These are phyloP conservation scores for Cryphonectria radicalis DNA, from an alignment of 2,329 filamentous ascomycete genomes.

Conservation along the genomic window DNA sequence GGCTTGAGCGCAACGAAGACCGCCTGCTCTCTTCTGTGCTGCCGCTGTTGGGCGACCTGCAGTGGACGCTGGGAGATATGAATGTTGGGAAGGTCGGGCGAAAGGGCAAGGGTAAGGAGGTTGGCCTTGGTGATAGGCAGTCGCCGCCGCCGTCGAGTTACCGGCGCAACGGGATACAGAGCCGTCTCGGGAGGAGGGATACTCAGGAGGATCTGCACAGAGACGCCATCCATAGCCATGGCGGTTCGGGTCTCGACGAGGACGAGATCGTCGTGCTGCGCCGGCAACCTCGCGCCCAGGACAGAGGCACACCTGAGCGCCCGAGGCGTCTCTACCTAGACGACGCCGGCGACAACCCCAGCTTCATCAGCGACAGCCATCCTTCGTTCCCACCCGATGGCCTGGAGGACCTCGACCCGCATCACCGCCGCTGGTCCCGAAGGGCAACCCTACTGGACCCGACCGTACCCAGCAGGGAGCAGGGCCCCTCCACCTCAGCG, in stretches of 20 bases:
- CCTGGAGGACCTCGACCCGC: not conserved
- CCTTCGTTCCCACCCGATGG: not conserved
- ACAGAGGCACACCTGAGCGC: constrained; percentile 10
- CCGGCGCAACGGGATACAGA: constrained; percentile 6
- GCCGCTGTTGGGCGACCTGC: constrained; percentile 51
- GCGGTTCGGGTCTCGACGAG: constrained; percentile 8
- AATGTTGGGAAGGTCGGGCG: not conserved
- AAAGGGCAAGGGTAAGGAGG: constrained; percentile 4
- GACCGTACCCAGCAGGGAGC: not conserved
- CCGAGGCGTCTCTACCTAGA: constrained; percentile 22
- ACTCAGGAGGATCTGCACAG: not conserved
- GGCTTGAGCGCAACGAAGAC: constrained; percentile 53
- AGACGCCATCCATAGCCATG: not conserved
- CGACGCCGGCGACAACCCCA: not conserved
- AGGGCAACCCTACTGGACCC: not conserved
- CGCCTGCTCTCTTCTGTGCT: constrained; percentile 49
- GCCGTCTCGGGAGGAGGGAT: constrained; percentile 3
- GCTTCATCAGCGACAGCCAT: not conserved
- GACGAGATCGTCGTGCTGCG: constrained; percentile 17
- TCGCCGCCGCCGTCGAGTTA: not conserved
- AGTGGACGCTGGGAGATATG: constrained; percentile 39
- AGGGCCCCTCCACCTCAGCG: not conserved
- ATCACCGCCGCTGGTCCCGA: constrained; percentile 5
- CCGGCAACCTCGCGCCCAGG: constrained; percentile 1
- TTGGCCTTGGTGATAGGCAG: not conserved